Percentiles rank a stretch among this genome's conserved stretches.
phyloP scores from a whole-genome alignment of 768 basidiomycete genomes.

The Russula earlei region DNA sequence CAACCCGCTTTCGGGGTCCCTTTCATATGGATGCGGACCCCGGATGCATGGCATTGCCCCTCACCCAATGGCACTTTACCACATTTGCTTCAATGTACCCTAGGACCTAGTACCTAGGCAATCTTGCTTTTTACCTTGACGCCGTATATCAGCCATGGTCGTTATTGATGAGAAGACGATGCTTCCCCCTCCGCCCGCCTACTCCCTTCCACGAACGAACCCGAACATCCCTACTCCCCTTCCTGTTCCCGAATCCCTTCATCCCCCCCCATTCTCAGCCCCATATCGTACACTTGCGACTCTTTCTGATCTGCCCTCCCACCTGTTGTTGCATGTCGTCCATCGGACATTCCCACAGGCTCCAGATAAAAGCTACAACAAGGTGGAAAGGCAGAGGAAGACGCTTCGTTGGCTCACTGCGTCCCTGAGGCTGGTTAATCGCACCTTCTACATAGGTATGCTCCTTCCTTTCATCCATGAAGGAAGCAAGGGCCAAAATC shows the following conservation, averaged over 20 bases:
- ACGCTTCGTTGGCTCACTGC: slow-evolving; percentile 63
- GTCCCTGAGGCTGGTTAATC: slow-evolving; percentile 54
- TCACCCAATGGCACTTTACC: background rate
- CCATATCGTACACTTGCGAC: background rate
- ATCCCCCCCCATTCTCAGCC: slow-evolving; percentile 2
- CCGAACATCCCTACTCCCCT: background rate
- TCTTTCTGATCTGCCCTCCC: slow-evolving; percentile 40
- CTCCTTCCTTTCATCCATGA: background rate
- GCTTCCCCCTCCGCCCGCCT: slow-evolving; percentile 9
- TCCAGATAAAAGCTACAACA: slow-evolving; percentile 32
- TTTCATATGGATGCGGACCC: background rate
- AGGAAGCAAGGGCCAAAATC: no score
- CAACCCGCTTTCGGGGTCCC: background rate
- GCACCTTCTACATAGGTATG: slow-evolving; percentile 58
- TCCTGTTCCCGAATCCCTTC: background rate
- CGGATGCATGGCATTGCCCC: background rate
- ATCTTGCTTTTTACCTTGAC: background rate
- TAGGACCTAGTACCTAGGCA: no score
- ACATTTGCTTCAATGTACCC: no score
- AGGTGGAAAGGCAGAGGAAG: slow-evolving; percentile 47
- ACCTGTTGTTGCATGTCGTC: slow-evolving; percentile 62
- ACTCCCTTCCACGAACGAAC: background rate
- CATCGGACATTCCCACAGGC: slow-evolving; percentile 51
- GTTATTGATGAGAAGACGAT: slow-evolving; percentile 22
- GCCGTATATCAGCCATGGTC: slow-evolving; percentile 29